Evolutionary conservation across 305 asterid species (phyloP), one percentile per base, ranked within the genome.

Genomic region (Ruellia speciosa): DNA sequence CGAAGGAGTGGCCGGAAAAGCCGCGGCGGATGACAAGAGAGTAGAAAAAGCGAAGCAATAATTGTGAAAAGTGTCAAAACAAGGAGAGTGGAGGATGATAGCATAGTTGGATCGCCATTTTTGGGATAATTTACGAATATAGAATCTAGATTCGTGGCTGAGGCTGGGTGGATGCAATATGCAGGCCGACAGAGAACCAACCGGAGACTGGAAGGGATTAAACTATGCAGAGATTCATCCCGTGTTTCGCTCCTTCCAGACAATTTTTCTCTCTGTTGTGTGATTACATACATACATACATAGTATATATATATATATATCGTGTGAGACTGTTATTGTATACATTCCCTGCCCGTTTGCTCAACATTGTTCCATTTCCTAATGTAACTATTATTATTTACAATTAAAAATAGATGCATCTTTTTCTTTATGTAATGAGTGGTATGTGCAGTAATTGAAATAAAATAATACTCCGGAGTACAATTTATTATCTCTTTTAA

Each of bases 1-100:
- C 92, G 77, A 53, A 24, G 70, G 58, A 77, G 56, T 66, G 80
- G 95, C 88, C 95, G 87, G 88, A 65, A 79, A 82, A 70, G 61
- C 72, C 41, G 41, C 31, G 3, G 31, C 3, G 3, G 31, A 24
- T 24, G 4, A 24, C 31, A 24, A 24, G 3, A 4, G 31, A 24
- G 31, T 18, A 31, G 2, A 8, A 69, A 37, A 2, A 24, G 31
- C 4, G 31, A 24, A 24, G 31, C 31, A 24, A 24, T 24, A 24
- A 24, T 24, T 24, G 31, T 4, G 31, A 24, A 24, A n/a, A 24
- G 31, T 24, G 2, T 24, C 3, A 24, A 24, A 24, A 24, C 31
- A 24, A 24, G 31, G 31, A 4, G 3, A 24, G 31, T 1, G 31
- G 31, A 24, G 31, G 3, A 24, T 2, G 31, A 24, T 24, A 11